Percentiles rank a stretch among this genome's conserved stretches.
Evolutionary conservation across 2,329 filamentous ascomycete genomes (phyloP).

Genomic region (Aspergillus niger): DNA sequence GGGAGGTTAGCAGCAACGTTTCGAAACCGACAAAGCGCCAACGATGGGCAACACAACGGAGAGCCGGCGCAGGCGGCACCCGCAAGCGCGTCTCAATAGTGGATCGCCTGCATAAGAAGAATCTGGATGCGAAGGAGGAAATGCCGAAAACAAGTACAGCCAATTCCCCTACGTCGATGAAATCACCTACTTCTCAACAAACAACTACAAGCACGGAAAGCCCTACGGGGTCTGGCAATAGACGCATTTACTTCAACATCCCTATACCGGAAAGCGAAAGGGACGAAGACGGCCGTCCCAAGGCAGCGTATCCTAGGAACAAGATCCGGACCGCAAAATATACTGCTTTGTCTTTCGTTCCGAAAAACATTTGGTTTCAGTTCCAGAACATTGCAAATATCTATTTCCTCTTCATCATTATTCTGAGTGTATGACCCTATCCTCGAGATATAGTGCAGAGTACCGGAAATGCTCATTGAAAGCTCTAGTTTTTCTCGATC

Average conservation of each 20-base stretch:
- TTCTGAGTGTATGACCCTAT: slow-evolving; percentile 73
- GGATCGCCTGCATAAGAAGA: slow-evolving; percentile 68
- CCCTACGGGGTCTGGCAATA: slow-evolving; percentile 46
- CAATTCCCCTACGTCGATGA: slow-evolving; percentile 40
- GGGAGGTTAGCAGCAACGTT: slow-evolving; percentile 48
- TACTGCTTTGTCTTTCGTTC: slow-evolving; percentile 89
- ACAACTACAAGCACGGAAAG: slow-evolving; percentile 24
- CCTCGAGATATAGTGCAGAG: background rate
- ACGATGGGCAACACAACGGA: slow-evolving; percentile 94
- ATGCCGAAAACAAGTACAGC: slow-evolving; percentile 56
- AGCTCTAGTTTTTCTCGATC: slow-evolving; percentile 81
- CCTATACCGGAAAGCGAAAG: slow-evolving; percentile 72
- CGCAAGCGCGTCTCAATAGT: slow-evolving; percentile 82
- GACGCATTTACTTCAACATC: slow-evolving; percentile 72
- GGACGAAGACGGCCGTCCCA: slow-evolving; percentile 78
- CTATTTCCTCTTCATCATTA: slow-evolving; percentile 96
- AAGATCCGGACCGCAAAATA: slow-evolving; percentile 99
- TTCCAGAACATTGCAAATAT: slow-evolving; percentile 99
- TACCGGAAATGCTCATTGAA: slow-evolving; percentile 24
- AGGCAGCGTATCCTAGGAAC: slow-evolving; percentile 75
- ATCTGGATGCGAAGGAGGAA: slow-evolving; percentile 67
- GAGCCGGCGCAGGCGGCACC: slow-evolving; percentile 71
- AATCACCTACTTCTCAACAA: slow-evolving; percentile 36
- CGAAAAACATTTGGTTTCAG: slow-evolving; percentile 96
- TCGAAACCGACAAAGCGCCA: slow-evolving; percentile 72